phyloP scores from a whole-genome alignment of 805 yeast genomes.

The Saturnispora zaruensis region DNA sequence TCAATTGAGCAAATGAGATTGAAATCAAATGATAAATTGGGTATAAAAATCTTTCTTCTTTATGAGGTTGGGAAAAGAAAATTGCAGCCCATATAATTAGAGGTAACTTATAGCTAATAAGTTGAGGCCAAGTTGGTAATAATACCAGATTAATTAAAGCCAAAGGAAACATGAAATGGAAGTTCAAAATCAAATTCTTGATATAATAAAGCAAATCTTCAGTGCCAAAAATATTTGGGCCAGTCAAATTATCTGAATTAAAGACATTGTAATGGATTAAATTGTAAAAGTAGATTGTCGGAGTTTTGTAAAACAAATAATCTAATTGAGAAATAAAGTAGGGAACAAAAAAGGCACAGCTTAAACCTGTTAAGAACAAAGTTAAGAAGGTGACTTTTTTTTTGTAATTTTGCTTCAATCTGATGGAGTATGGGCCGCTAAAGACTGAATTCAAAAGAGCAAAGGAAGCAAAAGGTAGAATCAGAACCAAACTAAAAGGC shows the following conservation, averaged over 20 bases:
- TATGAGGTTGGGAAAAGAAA: slow-evolving; percentile 75
- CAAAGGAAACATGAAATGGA: slow-evolving; percentile 45
- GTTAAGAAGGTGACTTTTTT: slow-evolving; percentile 9
- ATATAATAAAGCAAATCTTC: slow-evolving; percentile 73
- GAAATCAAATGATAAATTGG: slow-evolving; percentile 71
- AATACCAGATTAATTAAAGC: slow-evolving; percentile 32
- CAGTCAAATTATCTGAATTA: slow-evolving; percentile 55
- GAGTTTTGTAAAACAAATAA: slow-evolving; percentile 49
- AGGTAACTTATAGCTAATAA: slow-evolving; percentile 20
- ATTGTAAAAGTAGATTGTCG: slow-evolving; percentile 68
- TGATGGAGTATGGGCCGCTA: slow-evolving; percentile 2
- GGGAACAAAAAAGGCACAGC: slow-evolving; percentile 15
- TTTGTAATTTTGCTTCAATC: slow-evolving; percentile 9
- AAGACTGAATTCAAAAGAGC: slow-evolving; percentile 13
- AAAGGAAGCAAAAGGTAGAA: slow-evolving; percentile 48
- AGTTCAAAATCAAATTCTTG: slow-evolving; percentile 62
- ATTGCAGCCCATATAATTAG: slow-evolving; percentile 56
- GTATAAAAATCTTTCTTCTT: slow-evolving; percentile 86
- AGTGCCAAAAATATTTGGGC: slow-evolving; percentile 85
- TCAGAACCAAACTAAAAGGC: slow-evolving; percentile 74
- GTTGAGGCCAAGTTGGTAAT: slow-evolving; percentile 7
- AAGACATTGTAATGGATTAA: slow-evolving; percentile 78
- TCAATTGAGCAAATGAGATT: slow-evolving; percentile 44
- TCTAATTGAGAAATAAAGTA: slow-evolving; percentile 37
- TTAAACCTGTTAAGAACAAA: slow-evolving; percentile 15